These are phyloP conservation scores for Croton laevigatus DNA, from an alignment of 441 rosid genomes.

Conservation along the genomic window DNA sequence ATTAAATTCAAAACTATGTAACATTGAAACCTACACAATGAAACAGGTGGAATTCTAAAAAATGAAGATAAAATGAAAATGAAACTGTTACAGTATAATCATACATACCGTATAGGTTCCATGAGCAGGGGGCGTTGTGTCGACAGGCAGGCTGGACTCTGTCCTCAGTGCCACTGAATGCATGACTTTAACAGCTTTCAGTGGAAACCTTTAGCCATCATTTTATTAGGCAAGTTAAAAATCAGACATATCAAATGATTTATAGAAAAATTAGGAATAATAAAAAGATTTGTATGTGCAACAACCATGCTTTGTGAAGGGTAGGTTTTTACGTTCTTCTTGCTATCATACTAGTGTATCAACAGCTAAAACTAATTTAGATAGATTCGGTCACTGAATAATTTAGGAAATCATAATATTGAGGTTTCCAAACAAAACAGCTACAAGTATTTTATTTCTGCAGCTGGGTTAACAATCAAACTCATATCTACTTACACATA, in stretches of 20 bases:
- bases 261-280: not conserved
- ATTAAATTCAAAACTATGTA: not conserved
- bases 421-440: not conserved
- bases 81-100: constrained; percentile 1
- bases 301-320: not conserved
- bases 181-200: constrained; percentile 96
- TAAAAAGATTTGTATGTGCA: not conserved
- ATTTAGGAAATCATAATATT: not conserved
- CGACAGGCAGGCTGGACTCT: constrained; percentile 71
- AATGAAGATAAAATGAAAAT: not conserved
- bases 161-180: constrained; percentile 87
- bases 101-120: constrained; percentile 54
- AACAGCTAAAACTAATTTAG: not conserved
- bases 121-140: constrained; percentile 48
- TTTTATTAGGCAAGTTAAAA: constrained; percentile 5
- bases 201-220: constrained; percentile 61
- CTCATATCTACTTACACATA: not conserved
- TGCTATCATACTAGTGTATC: not conserved
- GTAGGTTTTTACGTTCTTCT: not conserved
- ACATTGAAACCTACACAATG: not conserved
- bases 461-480: not conserved
- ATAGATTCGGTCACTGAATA: not conserved
- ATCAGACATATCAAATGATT: not conserved
- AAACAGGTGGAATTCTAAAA: constrained; percentile 7
- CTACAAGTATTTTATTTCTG: not conserved